phyloP scores from a whole-genome alignment of 441 rosid genomes.

The Populus hybrid region DNA sequence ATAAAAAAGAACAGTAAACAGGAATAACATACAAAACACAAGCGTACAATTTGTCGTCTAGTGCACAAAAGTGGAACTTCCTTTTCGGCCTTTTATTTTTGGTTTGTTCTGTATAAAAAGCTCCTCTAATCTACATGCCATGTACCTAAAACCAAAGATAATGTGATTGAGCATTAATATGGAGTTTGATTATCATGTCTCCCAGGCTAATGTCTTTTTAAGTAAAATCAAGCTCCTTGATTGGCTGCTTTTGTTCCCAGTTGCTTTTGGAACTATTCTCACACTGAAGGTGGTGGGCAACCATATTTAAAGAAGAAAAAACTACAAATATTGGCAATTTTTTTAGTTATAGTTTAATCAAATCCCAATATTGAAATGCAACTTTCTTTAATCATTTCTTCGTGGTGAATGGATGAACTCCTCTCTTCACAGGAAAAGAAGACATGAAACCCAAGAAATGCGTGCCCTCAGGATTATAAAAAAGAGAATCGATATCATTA shows the following conservation, averaged over 20 bases:
- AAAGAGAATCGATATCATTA: background rate
- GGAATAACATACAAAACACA: background rate
- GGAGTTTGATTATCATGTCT: slow-evolving; percentile 24
- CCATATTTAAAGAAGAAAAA: background rate
- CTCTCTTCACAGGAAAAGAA: background rate
- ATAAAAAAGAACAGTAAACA: background rate
- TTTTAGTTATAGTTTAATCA: background rate
- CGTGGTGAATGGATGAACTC: background rate
- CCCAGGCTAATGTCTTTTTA: background rate
- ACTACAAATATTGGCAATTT: background rate
- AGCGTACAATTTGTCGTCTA: slow-evolving; percentile 2
- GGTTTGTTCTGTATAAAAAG: background rate
- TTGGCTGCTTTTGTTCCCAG: slow-evolving; percentile 1
- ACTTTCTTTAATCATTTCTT: background rate
- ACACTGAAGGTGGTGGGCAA: slow-evolving; percentile 6
- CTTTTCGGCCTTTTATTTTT: background rate
- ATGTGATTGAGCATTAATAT: slow-evolving; percentile 34
- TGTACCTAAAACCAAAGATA: slow-evolving; percentile 25
- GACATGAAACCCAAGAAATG: background rate
- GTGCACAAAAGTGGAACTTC: slow-evolving; percentile 1
- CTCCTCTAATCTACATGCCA: background rate
- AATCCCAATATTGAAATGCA: background rate
- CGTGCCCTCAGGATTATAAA: background rate
- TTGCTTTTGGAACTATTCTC: background rate
- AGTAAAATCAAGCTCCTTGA: slow-evolving; percentile 6